Evolutionary conservation across 169 alveolate genomes (phyloP), one percentile per base, ranked within the genome.

Genomic region (Plasmodium chabaudi): DNA sequence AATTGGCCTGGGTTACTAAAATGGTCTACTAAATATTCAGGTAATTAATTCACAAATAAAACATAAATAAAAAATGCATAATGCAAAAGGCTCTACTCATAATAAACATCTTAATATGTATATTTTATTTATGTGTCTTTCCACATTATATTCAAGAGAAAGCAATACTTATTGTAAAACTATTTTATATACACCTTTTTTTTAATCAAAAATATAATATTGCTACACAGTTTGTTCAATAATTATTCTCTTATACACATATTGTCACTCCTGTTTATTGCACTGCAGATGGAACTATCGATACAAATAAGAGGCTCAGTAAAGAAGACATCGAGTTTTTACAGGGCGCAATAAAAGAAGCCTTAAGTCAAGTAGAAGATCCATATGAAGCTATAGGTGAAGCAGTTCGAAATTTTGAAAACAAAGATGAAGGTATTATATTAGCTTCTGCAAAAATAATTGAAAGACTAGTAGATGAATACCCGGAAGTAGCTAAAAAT

Each of bases 1-100:
- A 86, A 86, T 10, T 69, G 91, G 91, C 90, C 90, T 21, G 90
- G 90, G 72, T 51, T 82, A n/a, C 90, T 82, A 10, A 82, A 82
- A 57, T 82, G 90, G 90, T 82, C 90, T n/a, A 82, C 90, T 27
- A 82, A 82, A 55, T 82, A 82, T 68, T 69, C 90, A 65, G 90
- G 90, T 82, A 68, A 64, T 27, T 60, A 19, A 19, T 60, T 19
- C 13, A 13, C 59, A 51, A 34, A 3, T 34, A 34, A 34, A 34
- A 34, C 42, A 34, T 34, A 34, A 34, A 34, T 34, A 34, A 34
- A 1, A 34, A 34, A 34, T 0, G 4, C 4, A 34, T 5, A 34
- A 34, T 5, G 4, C 5, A 34, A 34, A 5, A 34, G 42, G 42
- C 0, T 7, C 42, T 21, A 0, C 42, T 34, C 5, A 34, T 34